Evolutionary conservation across 768 basidiomycete species (phyloP).

Genomic region (Rickenella mellea): DNA sequence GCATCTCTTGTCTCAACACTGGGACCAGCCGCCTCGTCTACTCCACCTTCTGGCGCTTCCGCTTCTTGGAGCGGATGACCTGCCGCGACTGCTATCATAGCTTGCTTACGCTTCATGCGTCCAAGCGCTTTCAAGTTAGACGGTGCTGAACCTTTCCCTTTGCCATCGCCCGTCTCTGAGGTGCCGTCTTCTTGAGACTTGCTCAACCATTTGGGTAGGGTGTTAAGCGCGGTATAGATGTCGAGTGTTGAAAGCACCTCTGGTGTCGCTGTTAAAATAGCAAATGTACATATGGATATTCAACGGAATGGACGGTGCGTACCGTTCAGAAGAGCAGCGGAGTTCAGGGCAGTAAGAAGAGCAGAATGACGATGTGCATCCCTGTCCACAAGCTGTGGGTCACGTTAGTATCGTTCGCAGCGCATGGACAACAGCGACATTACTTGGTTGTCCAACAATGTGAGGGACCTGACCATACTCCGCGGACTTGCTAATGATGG

Average conservation of each 20-base stretch:
- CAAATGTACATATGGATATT: slow-evolving; percentile 1
- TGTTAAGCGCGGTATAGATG: slow-evolving; percentile 46
- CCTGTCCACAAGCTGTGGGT: slow-evolving; percentile 25
- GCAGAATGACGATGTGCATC: slow-evolving; percentile 15
- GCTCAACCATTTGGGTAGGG: slow-evolving; percentile 51
- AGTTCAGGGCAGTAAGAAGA: slow-evolving; percentile 37
- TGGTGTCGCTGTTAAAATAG: slow-evolving; percentile 28
- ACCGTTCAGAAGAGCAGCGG: slow-evolving; percentile 38
- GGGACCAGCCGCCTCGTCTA: slow-evolving; percentile 1
- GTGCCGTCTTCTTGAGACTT: slow-evolving; percentile 18
- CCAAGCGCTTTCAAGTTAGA: slow-evolving; percentile 23
- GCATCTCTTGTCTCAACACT: slow-evolving; percentile 11
- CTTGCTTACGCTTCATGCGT: slow-evolving; percentile 41
- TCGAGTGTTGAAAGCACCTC: slow-evolving; percentile 46
- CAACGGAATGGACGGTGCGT: slow-evolving; percentile 6
- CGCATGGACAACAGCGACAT: slow-evolving; percentile 4
- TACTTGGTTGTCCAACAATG: slow-evolving; percentile 8
- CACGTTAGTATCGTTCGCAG: not conserved
- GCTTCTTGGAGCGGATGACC: slow-evolving; percentile 9
- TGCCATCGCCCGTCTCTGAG: not conserved
- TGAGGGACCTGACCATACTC: slow-evolving; percentile 16
- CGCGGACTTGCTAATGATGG: slow-evolving; percentile 7
- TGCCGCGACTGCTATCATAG: slow-evolving; percentile 21
- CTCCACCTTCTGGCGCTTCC: slow-evolving; percentile 6
- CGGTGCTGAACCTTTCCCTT: not conserved